phyloP scores from a whole-genome alignment of 202 grass and related monocot species.

The Schoenoplectus tabernaemontani region DNA sequence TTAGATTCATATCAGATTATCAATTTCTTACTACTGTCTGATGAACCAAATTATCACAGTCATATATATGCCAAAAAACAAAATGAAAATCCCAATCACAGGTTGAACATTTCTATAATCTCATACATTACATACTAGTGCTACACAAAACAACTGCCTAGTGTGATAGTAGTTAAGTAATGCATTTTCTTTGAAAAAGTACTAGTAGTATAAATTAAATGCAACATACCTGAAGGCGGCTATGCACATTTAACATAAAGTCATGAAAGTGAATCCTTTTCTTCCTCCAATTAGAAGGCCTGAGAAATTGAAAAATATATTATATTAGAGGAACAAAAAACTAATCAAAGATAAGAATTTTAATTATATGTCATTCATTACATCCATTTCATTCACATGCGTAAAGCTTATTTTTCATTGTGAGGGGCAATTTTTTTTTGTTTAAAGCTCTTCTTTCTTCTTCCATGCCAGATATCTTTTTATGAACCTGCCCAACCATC shows the following conservation, averaged over 20 bases:
- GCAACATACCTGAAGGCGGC: slow-evolving; percentile 68
- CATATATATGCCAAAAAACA: neutral
- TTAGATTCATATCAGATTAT: neutral
- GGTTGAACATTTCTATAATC: neutral
- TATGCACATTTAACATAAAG: slow-evolving; percentile 96
- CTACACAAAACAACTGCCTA: neutral
- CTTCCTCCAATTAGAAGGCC: slow-evolving; percentile 88
- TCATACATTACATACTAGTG: neutral
- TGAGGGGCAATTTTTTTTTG: neutral
- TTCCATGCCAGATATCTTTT: neutral
- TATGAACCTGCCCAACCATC: neutral
- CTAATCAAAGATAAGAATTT: neutral
- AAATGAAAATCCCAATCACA: neutral
- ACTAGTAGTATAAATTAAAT: neutral
- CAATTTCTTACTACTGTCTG: neutral
- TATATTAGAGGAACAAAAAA: slow-evolving; percentile 10
- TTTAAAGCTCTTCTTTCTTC: neutral
- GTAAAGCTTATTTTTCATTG: neutral
- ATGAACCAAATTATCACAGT: neutral
- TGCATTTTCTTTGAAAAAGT: neutral
- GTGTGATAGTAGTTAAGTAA: neutral
- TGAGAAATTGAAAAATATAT: slow-evolving; percentile 14
- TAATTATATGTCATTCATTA: neutral
- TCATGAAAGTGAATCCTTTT: slow-evolving; percentile 93
- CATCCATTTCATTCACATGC: neutral